Percentiles rank a stretch among this genome's conserved stretches.
phyloP scores from a whole-genome alignment of 768 basidiomycete genomes.

The Mycena filopes region DNA sequence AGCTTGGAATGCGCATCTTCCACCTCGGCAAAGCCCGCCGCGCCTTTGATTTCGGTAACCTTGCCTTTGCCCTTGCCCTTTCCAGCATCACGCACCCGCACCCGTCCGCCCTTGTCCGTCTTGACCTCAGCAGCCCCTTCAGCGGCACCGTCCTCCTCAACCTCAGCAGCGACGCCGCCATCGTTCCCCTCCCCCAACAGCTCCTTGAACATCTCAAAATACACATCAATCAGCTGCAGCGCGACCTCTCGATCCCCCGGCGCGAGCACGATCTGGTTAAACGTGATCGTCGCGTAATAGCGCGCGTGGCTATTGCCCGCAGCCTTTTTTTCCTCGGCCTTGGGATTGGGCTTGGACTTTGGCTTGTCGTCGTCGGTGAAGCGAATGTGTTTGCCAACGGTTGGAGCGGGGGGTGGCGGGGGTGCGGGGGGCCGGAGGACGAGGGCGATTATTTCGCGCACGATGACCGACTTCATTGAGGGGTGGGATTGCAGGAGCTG shows the following conservation, averaged over 20 bases:
- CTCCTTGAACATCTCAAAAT: constrained; percentile 95
- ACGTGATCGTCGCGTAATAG: constrained; percentile 93
- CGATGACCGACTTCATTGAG: constrained; percentile 89
- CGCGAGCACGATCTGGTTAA: constrained; percentile 90
- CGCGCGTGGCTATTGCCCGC: constrained; percentile 75
- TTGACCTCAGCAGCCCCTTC: constrained; percentile 44
- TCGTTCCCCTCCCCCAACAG: constrained; percentile 72
- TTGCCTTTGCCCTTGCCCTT: constrained; percentile 54
- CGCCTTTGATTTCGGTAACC: constrained; percentile 61
- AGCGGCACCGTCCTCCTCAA: constrained; percentile 43
- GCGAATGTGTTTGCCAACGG: constrained; percentile 59
- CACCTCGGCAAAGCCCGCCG: constrained; percentile 76
- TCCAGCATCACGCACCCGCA: constrained; percentile 42
- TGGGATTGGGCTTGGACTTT: constrained; percentile 46
- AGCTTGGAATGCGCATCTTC: constrained; percentile 85
- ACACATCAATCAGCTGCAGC: constrained; percentile 82
- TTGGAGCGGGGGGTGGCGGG: constrained; percentile 47
- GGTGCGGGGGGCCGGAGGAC: constrained; percentile 72
- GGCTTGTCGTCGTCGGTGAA: constrained; percentile 55
- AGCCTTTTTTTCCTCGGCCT: constrained; percentile 49
- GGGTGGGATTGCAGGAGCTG: constrained; percentile 92
- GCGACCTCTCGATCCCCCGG: constrained; percentile 79
- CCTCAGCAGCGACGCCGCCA: constrained; percentile 42
- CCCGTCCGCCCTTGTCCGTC: constrained; percentile 39
- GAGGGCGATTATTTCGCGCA: constrained; percentile 85